Base-by-base conservation (phyloP, 2,329 filamentous ascomycete genomes). In the Aureobasidium lini region DNA sequence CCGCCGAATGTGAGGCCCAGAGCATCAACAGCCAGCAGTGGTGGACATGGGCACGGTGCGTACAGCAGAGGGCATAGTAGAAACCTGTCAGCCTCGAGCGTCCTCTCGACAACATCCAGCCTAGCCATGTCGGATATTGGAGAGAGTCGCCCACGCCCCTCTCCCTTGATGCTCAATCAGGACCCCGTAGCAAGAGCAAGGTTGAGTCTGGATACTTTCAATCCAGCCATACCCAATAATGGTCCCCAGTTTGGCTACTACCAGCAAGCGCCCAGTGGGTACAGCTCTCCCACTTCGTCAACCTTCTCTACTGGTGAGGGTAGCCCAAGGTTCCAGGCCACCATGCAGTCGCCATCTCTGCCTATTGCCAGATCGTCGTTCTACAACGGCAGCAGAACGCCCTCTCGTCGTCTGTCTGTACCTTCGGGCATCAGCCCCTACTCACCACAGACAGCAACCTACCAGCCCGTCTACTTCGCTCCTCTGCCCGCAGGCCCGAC, bases 41-140 rank as follows among this genome's bases (percentile, higher is more conserved):
- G 86, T 62, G 62, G 62, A 23, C 39, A 42, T 7, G 47, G 47
- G 29, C 64, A 66, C 46, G 82, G 84, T 16, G 82, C 85, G 6
- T 86, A 88, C 34, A 82, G 81, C 61, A 82, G 91, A 61, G 90
- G 91, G 1, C 92, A 96, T 71, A 89, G 87, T 66, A 78, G 85
- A 59, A 96, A 96, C 71, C 76, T 96, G 2, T 96, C 92, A 0
- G 85, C 90, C 2, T 96, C 92, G 0, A 96, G 90, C 71, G 90
- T 96, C 66, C 80, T 84, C 29, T 93, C 90, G 0, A 85, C 87
- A 6, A 76, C 84, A 57, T 91, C 89, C 1, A 85, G 79, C 50
- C 87, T 87, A 61, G 85, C 82, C 63, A 76, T 81, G n/a, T 77
- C 81, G 23, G 84, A 85, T 46, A 28, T 56, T 36, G 52, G 52